Evolutionary conservation across 768 basidiomycete species (phyloP).

Genomic region (Boletus eberwhitei): DNA sequence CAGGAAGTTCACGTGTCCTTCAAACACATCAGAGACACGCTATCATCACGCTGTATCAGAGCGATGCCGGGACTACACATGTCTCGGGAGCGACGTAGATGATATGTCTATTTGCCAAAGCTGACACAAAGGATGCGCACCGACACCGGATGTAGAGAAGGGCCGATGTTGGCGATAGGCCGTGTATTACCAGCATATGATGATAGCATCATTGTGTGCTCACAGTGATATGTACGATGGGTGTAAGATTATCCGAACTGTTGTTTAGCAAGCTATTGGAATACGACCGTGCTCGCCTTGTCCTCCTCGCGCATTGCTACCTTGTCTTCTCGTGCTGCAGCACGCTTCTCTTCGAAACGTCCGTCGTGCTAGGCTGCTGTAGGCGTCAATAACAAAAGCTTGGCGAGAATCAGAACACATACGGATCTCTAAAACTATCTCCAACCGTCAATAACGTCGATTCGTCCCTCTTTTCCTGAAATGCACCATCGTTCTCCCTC

Average conservation of each 20-base stretch:
- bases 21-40: no score
- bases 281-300: constrained; percentile 94
- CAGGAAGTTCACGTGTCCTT: no score
- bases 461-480: constrained; percentile 74
- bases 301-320: constrained; percentile 67
- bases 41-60: no score
- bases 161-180: not conserved
- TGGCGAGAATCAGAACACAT: constrained; percentile 20
- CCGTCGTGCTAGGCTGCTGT: constrained; percentile 62
- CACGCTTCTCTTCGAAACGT: constrained; percentile 54
- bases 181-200: not conserved
- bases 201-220: constrained; percentile 8
- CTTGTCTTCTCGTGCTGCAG: constrained; percentile 44
- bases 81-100: no score
- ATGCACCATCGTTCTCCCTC: constrained; percentile 67
- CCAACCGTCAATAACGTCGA: constrained; percentile 76
- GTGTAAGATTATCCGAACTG: constrained; percentile 44
- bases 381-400: constrained; percentile 7
- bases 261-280: constrained; percentile 86
- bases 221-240: not conserved
- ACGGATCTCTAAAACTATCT: constrained; percentile 81
- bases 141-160: not conserved
- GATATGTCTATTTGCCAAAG: not conserved
- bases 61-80: no score
- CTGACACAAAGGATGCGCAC: not conserved